These are phyloP conservation scores for Pythium aquatile DNA, from an alignment of 352 stramenopile genomes.

Conservation along the genomic window DNA sequence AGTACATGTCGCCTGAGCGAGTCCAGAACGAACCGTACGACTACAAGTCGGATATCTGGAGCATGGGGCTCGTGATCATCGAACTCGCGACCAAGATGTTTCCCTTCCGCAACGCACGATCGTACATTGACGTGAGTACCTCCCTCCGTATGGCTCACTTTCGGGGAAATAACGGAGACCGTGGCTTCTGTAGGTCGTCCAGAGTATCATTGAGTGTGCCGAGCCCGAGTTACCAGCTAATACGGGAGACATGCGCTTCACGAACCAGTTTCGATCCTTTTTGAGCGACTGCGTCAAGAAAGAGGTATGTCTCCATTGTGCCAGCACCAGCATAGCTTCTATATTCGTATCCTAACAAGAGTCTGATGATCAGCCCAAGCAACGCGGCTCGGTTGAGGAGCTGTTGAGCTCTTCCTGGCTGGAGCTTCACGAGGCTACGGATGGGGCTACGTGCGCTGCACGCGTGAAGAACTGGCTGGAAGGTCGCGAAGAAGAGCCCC, in stretches of 20 bases:
- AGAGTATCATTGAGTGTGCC: slow-evolving; percentile 68
- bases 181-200: slow-evolving; percentile 43
- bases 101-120: slow-evolving; percentile 49
- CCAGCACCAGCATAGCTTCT: neutral
- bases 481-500: neutral
- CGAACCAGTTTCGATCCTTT: slow-evolving; percentile 53
- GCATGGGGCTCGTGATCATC: slow-evolving; percentile 69
- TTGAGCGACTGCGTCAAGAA: slow-evolving; percentile 62
- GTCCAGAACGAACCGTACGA: slow-evolving; percentile 83
- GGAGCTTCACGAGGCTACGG: slow-evolving; percentile 46
- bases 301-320: slow-evolving; percentile 43
- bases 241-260: slow-evolving; percentile 36
- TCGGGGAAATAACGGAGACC: neutral
- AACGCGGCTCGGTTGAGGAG: slow-evolving; percentile 59
- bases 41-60: slow-evolving; percentile 83
- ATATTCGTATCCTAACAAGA: neutral
- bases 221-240: slow-evolving; percentile 44
- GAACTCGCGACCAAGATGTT: slow-evolving; percentile 62
- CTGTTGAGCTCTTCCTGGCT: slow-evolving; percentile 55
- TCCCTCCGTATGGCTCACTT: neutral
- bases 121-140: slow-evolving; percentile 63
- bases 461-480: slow-evolving; percentile 41
- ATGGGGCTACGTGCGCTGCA: slow-evolving; percentile 28
- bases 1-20: slow-evolving; percentile 93
- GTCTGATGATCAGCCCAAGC: slow-evolving; percentile 34